Conservation (phyloP, 257 asterid species). For the Solanum bukasovii region DNA sequence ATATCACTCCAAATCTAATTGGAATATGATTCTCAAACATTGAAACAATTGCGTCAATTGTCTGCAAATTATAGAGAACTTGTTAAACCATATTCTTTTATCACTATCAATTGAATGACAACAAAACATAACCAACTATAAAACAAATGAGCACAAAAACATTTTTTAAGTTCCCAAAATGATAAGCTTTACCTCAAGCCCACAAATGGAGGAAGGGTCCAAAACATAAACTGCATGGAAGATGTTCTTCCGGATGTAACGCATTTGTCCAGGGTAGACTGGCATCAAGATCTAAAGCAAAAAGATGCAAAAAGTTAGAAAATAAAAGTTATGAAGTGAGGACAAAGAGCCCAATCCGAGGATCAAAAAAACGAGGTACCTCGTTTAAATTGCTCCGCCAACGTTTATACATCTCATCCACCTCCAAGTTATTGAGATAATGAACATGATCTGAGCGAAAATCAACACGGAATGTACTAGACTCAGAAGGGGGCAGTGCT, state of each 20-base stretch:
- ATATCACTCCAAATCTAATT: slow-evolving; percentile 86
- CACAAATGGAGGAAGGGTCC: slow-evolving; percentile 85
- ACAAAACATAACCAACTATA: slow-evolving; percentile 1
- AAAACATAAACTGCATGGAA: slow-evolving; percentile 85
- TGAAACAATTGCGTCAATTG: slow-evolving; percentile 61
- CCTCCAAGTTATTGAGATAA: slow-evolving; percentile 88
- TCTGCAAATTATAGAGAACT: slow-evolving; percentile 37
- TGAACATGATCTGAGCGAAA: slow-evolving; percentile 89
- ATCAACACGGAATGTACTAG: slow-evolving; percentile 73
- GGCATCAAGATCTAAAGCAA: slow-evolving; percentile 86
- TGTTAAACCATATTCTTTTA: not conserved
- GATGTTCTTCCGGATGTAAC: slow-evolving; percentile 89
- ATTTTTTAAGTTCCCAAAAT: not conserved
- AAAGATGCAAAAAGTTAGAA: not conserved
- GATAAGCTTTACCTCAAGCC: slow-evolving; percentile 68
- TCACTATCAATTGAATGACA: not conserved
- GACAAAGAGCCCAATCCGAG: not conserved
- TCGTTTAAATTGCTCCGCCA: slow-evolving; percentile 95
- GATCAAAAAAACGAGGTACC: slow-evolving; percentile 28
- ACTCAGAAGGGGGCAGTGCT: slow-evolving; percentile 73
- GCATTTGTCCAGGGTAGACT: slow-evolving; percentile 96
- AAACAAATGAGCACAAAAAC: slow-evolving; percentile 10
- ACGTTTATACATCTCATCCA: slow-evolving; percentile 80
- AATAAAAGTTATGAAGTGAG: not conserved
- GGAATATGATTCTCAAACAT: slow-evolving; percentile 83